These are phyloP conservation scores for Penicillium sp. DNA, from an alignment of 2,329 filamentous ascomycete genomes.

Conservation along the genomic window DNA sequence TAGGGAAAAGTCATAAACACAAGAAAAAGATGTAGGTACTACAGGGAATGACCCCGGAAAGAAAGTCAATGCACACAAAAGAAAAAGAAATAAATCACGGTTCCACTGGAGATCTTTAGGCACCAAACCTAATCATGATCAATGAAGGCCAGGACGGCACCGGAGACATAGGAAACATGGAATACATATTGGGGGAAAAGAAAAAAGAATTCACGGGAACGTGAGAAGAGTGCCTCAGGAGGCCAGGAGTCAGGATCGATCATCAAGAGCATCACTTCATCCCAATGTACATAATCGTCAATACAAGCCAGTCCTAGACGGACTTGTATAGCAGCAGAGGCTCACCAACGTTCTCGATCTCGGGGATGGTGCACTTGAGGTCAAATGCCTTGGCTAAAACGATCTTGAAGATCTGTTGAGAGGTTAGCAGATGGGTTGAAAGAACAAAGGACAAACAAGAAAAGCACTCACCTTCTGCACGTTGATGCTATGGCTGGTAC, in stretches of 20 bases:
- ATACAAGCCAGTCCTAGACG: conserved; percentile 19
- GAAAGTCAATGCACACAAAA: conserved; percentile 9
- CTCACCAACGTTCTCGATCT: conserved; percentile 97
- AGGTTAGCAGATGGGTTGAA: conserved; percentile 4
- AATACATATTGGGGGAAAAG: conserved; percentile 20
- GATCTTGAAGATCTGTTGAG: conserved; percentile 91
- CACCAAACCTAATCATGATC: background rate
- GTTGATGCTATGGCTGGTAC: conserved; percentile 98
- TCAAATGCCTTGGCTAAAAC: conserved; percentile 98
- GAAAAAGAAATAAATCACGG: conserved; percentile 2
- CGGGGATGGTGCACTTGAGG: conserved; percentile 96
- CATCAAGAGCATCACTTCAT: conserved; percentile 36
- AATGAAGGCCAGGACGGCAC: background rate
- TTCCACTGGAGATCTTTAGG: background rate
- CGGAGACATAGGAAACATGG: conserved; percentile 14
- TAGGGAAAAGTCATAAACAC: conserved; percentile 17
- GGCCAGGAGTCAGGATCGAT: conserved; percentile 23
- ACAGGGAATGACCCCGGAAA: conserved; percentile 6
- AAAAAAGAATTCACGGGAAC: conserved; percentile 14
- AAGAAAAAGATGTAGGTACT: conserved; percentile 14
- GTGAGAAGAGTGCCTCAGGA: conserved; percentile 7
- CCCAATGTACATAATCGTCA: conserved; percentile 35
- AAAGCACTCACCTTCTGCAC: conserved; percentile 76
- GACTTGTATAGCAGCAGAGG: conserved; percentile 85
- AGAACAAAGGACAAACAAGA: conserved; percentile 1